Evolutionary conservation across 345 rosid genomes (phyloP), one percentile per base, ranked within the genome.

Genomic region (Aquilaria malaccensis): DNA sequence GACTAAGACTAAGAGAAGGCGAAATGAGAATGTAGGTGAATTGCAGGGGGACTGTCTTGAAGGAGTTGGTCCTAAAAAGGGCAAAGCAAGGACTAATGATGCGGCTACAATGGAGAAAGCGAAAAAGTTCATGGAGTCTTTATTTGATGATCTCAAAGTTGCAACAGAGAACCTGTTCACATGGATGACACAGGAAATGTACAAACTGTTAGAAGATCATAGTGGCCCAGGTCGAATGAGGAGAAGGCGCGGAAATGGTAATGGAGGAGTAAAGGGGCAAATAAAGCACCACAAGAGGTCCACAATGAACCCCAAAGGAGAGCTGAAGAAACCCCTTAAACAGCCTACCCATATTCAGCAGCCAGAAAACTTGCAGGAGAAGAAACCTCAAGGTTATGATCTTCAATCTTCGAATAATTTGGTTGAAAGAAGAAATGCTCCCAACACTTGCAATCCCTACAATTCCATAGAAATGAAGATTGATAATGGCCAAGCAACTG

Each of bases 131-230:
- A 66, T 66, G 66, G 72, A 67, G 37, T 77, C 84, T 11, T 72
- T 86, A 55, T 30, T 84, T 32, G 77, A 80, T 65, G 87, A 79
- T 62, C 82, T 84, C 33, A 74, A 58, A 60, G 79, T 61, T 43
- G 70, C 79, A 9, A 76, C 84, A 64, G 72, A 72, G 52, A 76
- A 67, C 50, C 61, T 86, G 65, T 54, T 70, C 29, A 64, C 64
- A 33, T 75, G 83, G 83, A 77, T 82, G 89, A 72, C 66, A 71
- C 80, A 78, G 22, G 89, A 86, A 67, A 63, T 81, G 59, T 69
- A 63, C 58, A 77, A 78, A 55, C 30, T 78, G 70, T 71, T 30
- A 11, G 77, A 68, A 9, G 76, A 69, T 55, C 77, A 67, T 63
- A 50, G 46, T 32, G 57, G 59, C 68, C 65, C 54, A 2, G 51